phyloP scores from a whole-genome alignment of 2,329 filamentous ascomycete species.

The Bimuria novae-zelandiae region DNA sequence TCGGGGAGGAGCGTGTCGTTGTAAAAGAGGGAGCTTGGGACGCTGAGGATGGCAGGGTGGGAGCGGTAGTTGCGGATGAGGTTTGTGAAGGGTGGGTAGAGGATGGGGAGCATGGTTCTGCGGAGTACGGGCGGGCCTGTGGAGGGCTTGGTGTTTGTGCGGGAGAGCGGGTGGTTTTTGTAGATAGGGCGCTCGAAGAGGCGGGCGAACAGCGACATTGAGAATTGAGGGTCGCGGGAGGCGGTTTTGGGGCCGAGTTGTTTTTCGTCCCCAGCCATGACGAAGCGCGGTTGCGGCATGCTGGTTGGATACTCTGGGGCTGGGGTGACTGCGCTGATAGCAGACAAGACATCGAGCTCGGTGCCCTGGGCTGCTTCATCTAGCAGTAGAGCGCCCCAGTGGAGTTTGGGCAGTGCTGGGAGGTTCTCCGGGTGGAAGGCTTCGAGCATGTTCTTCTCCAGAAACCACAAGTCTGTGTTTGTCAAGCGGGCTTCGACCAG shows the following conservation, averaged over 20 bases:
- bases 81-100: conserved; percentile 51
- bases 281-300: conserved; percentile 42
- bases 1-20: conserved; percentile 51
- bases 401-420: conserved; percentile 24
- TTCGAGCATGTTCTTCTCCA: conserved; percentile 41
- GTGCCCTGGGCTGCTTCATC: conserved; percentile 55
- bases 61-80: conserved; percentile 54
- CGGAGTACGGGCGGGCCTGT: conserved; percentile 32
- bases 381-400: conserved; percentile 52
- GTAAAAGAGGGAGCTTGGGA: conserved; percentile 51
- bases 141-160: conserved; percentile 33
- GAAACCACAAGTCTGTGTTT: conserved; percentile 47
- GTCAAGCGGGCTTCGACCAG: conserved; percentile 50
- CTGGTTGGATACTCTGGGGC: conserved; percentile 29
- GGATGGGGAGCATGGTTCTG: conserved; percentile 45
- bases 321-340: conserved; percentile 48
- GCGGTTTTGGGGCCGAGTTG: conserved; percentile 50
- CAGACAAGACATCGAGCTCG: conserved; percentile 49
- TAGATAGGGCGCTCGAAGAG: conserved; percentile 47
- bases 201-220: conserved; percentile 49
- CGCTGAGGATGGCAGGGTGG: conserved; percentile 51
- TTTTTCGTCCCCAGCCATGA: conserved; percentile 54
- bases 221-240: conserved; percentile 39
- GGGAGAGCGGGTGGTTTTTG: conserved; percentile 47
- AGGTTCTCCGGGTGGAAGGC: conserved; percentile 35